Percentiles rank a stretch among this genome's conserved stretches.
Conservation (phyloP, 257 asterid species). For the Forsythia viridissima region DNA sequence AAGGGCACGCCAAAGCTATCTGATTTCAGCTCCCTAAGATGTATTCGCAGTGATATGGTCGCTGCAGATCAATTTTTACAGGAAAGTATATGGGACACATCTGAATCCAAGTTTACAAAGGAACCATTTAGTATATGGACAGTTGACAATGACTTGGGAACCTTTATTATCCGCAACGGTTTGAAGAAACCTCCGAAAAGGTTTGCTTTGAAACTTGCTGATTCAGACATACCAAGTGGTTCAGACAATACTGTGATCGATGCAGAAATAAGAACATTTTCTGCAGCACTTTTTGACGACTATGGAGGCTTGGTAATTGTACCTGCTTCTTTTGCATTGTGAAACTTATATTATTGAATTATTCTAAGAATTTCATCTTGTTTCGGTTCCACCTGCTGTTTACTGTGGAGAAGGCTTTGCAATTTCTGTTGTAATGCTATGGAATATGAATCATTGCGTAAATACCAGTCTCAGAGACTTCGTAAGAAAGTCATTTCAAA, state of each 20-base stretch:
- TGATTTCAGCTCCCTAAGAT: conserved; percentile 76
- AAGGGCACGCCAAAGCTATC: conserved; percentile 79
- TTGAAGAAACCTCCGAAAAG: conserved; percentile 86
- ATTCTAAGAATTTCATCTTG: neutral
- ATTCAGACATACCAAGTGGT: conserved; percentile 56
- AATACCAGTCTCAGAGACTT: conserved; percentile 10
- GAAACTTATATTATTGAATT: conserved; percentile 7
- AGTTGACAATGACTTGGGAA: conserved; percentile 71
- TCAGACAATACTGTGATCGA: conserved; percentile 69
- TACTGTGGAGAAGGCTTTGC: conserved; percentile 9
- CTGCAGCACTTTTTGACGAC: conserved; percentile 95
- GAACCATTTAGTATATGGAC: conserved; percentile 86
- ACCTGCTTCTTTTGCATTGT: neutral
- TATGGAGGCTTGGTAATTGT: conserved; percentile 83
- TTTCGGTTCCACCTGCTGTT: neutral
- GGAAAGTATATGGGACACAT: conserved; percentile 91
- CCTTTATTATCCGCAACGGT: conserved; percentile 80
- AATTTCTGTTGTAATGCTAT: neutral
- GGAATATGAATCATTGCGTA: neutral
- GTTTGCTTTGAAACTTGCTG: conserved; percentile 84
- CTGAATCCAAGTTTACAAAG: conserved; percentile 58
- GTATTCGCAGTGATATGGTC: conserved; percentile 87
- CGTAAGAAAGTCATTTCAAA: neutral
- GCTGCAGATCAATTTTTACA: conserved; percentile 72
- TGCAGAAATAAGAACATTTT: conserved; percentile 84